phyloP scores from a whole-genome alignment of 306 rosid genomes.

The Benincasa hispida region DNA sequence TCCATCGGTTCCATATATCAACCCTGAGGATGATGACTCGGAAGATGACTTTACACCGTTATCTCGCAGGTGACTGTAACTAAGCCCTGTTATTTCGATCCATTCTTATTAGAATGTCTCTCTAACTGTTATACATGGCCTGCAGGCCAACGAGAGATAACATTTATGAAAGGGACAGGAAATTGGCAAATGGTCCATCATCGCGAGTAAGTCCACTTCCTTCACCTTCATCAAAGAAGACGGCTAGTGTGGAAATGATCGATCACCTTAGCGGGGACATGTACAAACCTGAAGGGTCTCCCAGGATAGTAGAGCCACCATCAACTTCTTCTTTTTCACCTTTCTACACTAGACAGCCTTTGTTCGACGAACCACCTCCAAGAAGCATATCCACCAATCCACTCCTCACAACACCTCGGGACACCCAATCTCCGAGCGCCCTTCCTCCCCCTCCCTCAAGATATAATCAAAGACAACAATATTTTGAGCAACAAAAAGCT shows the following conservation, averaged over 20 bases:
- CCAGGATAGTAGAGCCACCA: conserved; percentile 23
- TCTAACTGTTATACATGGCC: background rate
- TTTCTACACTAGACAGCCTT: conserved; percentile 28
- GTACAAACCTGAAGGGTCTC: conserved; percentile 42
- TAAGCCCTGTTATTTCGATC: background rate
- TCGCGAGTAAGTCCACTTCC: conserved; percentile 41
- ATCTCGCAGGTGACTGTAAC: conserved; percentile 47
- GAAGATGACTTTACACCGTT: conserved; percentile 77
- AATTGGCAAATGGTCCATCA: conserved; percentile 30
- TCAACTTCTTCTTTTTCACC: conserved; percentile 46
- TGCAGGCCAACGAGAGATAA: conserved; percentile 63
- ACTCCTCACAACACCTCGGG: conserved; percentile 59
- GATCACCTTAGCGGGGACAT: conserved; percentile 83
- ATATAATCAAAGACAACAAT: conserved; percentile 69
- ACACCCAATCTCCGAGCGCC: conserved; percentile 28
- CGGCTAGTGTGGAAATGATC: conserved; percentile 30
- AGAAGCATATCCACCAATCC: conserved; percentile 32
- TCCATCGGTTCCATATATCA: conserved; percentile 55
- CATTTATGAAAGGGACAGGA: conserved; percentile 24
- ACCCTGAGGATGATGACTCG: conserved; percentile 75
- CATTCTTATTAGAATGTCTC: background rate
- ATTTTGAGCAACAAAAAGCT: conserved; percentile 44
- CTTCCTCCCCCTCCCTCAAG: conserved; percentile 81
- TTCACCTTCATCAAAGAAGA: conserved; percentile 60
- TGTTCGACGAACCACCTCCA: conserved; percentile 45